These are phyloP conservation scores for Leptographium radiaticola DNA, from an alignment of 2,329 filamentous ascomycete genomes.

Conservation along the genomic window DNA sequence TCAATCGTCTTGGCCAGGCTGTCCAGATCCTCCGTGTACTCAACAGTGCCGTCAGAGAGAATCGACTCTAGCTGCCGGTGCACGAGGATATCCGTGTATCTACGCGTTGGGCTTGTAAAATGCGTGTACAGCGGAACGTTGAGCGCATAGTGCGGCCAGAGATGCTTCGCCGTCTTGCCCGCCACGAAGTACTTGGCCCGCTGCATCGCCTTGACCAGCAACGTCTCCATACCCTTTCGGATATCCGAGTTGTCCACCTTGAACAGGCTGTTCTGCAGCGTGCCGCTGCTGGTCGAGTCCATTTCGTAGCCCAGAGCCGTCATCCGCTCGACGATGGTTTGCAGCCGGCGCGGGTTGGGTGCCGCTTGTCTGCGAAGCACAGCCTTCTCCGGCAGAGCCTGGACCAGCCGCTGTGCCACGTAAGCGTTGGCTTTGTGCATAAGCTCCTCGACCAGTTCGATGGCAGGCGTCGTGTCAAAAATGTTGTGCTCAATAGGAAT, in stretches of 20 bases:
- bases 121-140: constrained; percentile 94
- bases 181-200: constrained; percentile 91
- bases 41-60: constrained; percentile 66
- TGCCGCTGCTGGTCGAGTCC: constrained; percentile 78
- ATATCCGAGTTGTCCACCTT: constrained; percentile 78
- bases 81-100: constrained; percentile 89
- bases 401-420: constrained; percentile 71
- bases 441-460: constrained; percentile 90
- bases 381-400: constrained; percentile 79
- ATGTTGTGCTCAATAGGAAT: constrained; percentile 94
- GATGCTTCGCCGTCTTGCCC: constrained; percentile 62
- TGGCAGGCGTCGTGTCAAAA: constrained; percentile 78
- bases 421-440: constrained; percentile 85
- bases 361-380: constrained; percentile 75
- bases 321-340: constrained; percentile 90
- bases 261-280: constrained; percentile 89
- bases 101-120: constrained; percentile 88
- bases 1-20: constrained; percentile 83
- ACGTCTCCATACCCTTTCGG: constrained; percentile 94
- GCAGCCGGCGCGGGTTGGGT: constrained; percentile 77
- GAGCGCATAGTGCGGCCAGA: constrained; percentile 79
- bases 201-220: constrained; percentile 89
- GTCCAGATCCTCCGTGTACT: constrained; percentile 84
- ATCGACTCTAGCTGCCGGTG: constrained; percentile 87
- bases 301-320: constrained; percentile 79